Evolutionary conservation across 2,329 filamentous ascomycete genomes (phyloP).

Genomic region (Coniochaeta ligniaria): DNA sequence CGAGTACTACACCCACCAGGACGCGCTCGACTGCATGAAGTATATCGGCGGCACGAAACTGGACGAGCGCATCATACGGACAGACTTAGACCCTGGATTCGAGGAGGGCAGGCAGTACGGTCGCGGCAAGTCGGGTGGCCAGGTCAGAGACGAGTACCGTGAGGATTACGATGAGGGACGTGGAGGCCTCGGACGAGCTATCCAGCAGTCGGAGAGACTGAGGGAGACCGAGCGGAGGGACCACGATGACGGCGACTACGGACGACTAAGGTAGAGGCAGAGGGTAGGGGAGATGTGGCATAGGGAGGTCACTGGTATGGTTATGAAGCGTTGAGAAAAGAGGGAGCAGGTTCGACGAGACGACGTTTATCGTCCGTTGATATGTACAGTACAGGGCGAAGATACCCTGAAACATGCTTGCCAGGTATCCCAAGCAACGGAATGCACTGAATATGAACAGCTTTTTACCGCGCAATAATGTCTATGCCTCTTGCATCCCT

Average conservation of each 20-base stretch:
- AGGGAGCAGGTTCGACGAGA: background rate
- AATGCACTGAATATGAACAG: background rate
- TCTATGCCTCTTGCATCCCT: background rate
- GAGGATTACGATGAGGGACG: constrained; percentile 95
- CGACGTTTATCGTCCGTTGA: background rate
- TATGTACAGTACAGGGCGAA: background rate
- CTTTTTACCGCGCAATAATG: background rate
- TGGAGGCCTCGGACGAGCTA: constrained; percentile 77
- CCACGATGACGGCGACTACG: constrained; percentile 9
- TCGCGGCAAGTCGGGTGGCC: constrained; percentile 88
- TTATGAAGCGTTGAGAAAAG: background rate
- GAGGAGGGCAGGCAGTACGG: constrained; percentile 95
- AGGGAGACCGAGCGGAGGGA: constrained; percentile 14
- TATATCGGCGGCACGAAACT: constrained; percentile 97
- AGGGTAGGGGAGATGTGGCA: background rate
- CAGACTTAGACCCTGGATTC: constrained; percentile 92
- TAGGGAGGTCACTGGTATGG: background rate
- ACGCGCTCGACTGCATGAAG: constrained; percentile 96
- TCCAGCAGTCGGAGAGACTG: constrained; percentile 44
- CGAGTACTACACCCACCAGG: constrained; percentile 97
- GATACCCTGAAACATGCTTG: background rate
- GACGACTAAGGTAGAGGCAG: constrained; percentile 11
- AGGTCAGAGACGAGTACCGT: constrained; percentile 95
- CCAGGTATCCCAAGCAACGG: background rate
- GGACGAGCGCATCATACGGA: constrained; percentile 92